Base-by-base conservation (phyloP, 176 grass and related monocot genomes). In the Rhynchospora pubera region DNA sequence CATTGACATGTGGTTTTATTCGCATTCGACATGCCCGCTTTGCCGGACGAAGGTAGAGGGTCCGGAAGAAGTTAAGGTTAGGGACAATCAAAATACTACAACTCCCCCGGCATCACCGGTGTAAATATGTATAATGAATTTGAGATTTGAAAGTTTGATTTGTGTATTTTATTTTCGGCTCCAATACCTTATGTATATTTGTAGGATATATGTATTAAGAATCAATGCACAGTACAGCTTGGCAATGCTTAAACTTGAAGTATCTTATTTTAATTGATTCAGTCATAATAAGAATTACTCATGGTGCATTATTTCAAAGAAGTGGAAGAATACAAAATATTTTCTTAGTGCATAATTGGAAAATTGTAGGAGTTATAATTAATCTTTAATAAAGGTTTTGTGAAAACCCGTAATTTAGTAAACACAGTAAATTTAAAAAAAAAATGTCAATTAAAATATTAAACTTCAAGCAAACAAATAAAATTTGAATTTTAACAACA, bases 1-100 rank as follows among this genome's bases (percentile, higher is more conserved):
- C 80, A 88, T 96, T 59, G 93, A 84, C 55, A 88, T 85, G 71
- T 96, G 93, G 93, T 84, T 96, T 81, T 87, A 79, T 48, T 84
- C 87, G 28, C 90, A 91, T 63, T 78, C 56, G 47, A 92, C 90
- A 0, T 96, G 93, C 79, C 93, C 88, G 0, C 78, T 96, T 6
- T 96, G 93, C 66, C 86, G 93, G 11, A 64, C 89, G 9, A 52
- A 83, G 4, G 85, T 86, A 6, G 28, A 81, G 57, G 78, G 5
- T 16, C 12, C 6, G 21, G 22, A 5, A 62, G 56, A 62, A 30
- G 10, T 63, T 56, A 62, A 81, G 44, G 57, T 21, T 63, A 15
- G 48, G 51, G 55, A 47, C 28, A 46, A 14, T 43, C 12, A n/a
- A n/a, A 55, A 42, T 42, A 7, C 11, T 42, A 19, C 77, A 61